phyloP scores from a whole-genome alignment of 2,329 filamentous ascomycete species.

The Cladosporium cucumerinum region DNA sequence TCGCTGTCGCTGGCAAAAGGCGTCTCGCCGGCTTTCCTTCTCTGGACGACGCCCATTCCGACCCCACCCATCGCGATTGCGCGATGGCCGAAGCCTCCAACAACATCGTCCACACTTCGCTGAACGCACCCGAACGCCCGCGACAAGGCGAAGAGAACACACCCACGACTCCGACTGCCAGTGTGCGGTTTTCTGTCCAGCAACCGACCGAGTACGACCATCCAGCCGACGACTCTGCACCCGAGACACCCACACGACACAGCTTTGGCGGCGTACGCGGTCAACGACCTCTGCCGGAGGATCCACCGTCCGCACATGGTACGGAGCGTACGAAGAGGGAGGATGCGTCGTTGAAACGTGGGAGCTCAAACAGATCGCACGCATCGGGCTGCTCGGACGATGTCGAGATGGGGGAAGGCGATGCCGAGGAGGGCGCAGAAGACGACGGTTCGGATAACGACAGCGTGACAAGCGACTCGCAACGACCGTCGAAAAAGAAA shows the following conservation, averaged over 20 bases:
- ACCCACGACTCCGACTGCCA: slow-evolving; percentile 54
- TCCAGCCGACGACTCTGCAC: slow-evolving; percentile 33
- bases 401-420: slow-evolving; percentile 67
- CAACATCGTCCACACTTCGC: slow-evolving; percentile 54
- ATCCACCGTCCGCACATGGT: slow-evolving; percentile 19
- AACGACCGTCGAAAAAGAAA: slow-evolving; percentile 85
- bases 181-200: slow-evolving; percentile 38
- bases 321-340: slow-evolving; percentile 17
- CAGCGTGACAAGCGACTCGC: slow-evolving; percentile 55
- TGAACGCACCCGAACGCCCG: slow-evolving; percentile 43
- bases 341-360: slow-evolving; percentile 46
- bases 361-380: slow-evolving; percentile 59
- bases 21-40: not conserved
- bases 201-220: slow-evolving; percentile 34
- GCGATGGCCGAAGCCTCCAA: slow-evolving; percentile 24
- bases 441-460: slow-evolving; percentile 55
- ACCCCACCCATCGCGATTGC: slow-evolving; percentile 2
- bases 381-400: slow-evolving; percentile 65
- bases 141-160: slow-evolving; percentile 52
- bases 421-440: slow-evolving; percentile 69
- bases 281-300: slow-evolving; percentile 44
- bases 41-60: slow-evolving; percentile 9
- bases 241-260: slow-evolving; percentile 33
- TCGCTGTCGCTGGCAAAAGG: not conserved
- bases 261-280: slow-evolving; percentile 47